Evolutionary conservation across 805 yeast species (phyloP), one percentile per base, ranked within the genome.

Genomic region (Maudiozyma serrabonitensis): DNA sequence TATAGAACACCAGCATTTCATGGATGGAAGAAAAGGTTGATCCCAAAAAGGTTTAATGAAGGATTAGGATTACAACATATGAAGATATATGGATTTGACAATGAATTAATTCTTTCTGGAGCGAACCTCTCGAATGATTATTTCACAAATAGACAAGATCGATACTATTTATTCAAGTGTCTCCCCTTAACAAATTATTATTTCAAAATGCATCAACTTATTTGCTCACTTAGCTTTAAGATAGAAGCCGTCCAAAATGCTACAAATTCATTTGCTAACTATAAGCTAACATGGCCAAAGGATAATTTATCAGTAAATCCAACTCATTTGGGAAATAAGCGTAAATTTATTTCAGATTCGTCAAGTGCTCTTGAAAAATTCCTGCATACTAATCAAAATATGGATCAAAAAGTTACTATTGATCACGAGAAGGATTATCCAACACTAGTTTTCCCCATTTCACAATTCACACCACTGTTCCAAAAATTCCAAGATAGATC

Each of bases 1-100:
- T 93, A 87, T 66, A 95, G 85, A 58, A 91, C 99, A 0, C 99
- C 99, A 0, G 82, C 83, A 54, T 74, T 87, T 56, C 70, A 75
- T 39, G 95, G 95, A 0, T 60, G 87, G 51, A 75, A 78, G 50
- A 81, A 82, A 60, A 56, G 68, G 8, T 43, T 85, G 42, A 74
- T 88, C 2, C 99, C 99, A 0, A 82, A 77, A 51, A 75, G 99
- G 54, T 73, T 91, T 54, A 89, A 90, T 66, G 99, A 93, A 69
- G 90, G 95, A 3, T 73, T 77, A 57, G 99, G 99, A 0, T 74
- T 93, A 46, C 99, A 93, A 66, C 99, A 93, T 63, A 93, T 93
- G 98, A 93, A 93, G 64, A 75, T 93, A 28, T 93, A 93, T 64
- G 99, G 99, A 1, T 81, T 90, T 59, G 99, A 93, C 64, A 80